Conservation (phyloP, 441 rosid species). For the Kokia cookei region DNA sequence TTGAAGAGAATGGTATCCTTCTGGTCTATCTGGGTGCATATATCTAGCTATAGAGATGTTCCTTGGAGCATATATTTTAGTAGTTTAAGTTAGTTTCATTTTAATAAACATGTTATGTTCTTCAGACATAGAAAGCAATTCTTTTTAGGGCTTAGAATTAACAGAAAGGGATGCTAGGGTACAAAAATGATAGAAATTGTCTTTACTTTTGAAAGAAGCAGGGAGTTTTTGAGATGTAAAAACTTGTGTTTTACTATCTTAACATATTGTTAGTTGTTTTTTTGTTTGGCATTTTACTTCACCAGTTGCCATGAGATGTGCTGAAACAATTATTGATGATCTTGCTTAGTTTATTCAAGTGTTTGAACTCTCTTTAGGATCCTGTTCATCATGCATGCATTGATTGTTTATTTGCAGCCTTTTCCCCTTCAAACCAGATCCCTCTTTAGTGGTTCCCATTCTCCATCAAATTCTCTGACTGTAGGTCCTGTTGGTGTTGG, state of each 20-base stretch:
- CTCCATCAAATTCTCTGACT: conserved; percentile 40
- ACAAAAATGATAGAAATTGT: neutral
- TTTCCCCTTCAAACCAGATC: conserved; percentile 78
- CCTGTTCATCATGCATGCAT: neutral
- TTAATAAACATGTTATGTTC: neutral
- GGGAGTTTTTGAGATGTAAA: neutral
- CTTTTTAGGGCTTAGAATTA: neutral
- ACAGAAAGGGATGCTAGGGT: neutral
- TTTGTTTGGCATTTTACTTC: neutral
- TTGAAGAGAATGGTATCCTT: neutral
- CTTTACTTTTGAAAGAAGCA: neutral
- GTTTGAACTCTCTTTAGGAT: conserved; percentile 1
- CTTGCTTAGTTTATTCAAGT: neutral
- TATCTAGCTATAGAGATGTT: neutral
- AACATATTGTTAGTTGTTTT: neutral
- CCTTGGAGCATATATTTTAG: neutral
- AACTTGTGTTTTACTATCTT: neutral
- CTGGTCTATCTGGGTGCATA: neutral
- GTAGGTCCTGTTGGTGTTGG: conserved; percentile 60
- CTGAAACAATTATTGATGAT: neutral
- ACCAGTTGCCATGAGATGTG: neutral
- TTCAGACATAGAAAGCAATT: neutral
- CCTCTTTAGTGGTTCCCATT: conserved; percentile 55
- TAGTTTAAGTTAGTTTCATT: neutral
- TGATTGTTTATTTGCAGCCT: conserved; percentile 51